These are phyloP conservation scores for Lanmaoa pseudosensibilis DNA, from an alignment of 768 basidiomycete species.

Conservation along the genomic window DNA sequence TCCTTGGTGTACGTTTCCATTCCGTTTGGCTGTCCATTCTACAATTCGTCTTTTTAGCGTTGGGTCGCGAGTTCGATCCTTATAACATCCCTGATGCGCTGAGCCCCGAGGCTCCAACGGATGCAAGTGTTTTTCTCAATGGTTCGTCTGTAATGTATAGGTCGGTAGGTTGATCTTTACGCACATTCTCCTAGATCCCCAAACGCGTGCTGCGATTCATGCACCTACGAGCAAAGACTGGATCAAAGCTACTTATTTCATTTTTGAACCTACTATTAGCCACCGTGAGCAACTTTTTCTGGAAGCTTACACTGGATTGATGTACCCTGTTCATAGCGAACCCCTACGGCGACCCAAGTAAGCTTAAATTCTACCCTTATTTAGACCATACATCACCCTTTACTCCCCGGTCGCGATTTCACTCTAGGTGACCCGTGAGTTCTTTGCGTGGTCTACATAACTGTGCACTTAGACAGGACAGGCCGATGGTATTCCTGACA, in stretches of 20 bases:
- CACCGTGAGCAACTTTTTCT: constrained; percentile 12
- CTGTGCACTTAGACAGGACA: constrained; percentile 19
- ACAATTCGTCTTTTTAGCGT: not conserved
- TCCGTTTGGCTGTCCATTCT: not conserved
- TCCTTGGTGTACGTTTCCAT: constrained; percentile 45
- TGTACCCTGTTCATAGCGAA: constrained; percentile 7
- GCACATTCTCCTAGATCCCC: no score
- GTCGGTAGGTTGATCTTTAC: constrained; percentile 35
- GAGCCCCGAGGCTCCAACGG: no score
- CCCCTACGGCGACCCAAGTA: constrained; percentile 32
- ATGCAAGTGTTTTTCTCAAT: no score
- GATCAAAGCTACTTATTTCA: constrained; percentile 25
- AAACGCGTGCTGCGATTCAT: constrained; percentile 58
- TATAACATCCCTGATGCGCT: no score
- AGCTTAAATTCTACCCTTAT: constrained; percentile 11
- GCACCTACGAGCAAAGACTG: constrained; percentile 63
- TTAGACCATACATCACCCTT: not conserved
- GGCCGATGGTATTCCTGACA: constrained; percentile 62
- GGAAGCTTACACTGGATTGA: not conserved
- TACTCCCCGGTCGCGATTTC: not conserved
- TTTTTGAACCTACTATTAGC: constrained; percentile 14
- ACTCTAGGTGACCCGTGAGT: constrained; percentile 37
- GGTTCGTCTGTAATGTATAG: no score
- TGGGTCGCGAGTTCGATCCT: constrained; percentile 30
- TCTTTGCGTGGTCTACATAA: not conserved